Evolutionary conservation across 768 basidiomycete genomes (phyloP).

Genomic region (Amanita subjunquillea): DNA sequence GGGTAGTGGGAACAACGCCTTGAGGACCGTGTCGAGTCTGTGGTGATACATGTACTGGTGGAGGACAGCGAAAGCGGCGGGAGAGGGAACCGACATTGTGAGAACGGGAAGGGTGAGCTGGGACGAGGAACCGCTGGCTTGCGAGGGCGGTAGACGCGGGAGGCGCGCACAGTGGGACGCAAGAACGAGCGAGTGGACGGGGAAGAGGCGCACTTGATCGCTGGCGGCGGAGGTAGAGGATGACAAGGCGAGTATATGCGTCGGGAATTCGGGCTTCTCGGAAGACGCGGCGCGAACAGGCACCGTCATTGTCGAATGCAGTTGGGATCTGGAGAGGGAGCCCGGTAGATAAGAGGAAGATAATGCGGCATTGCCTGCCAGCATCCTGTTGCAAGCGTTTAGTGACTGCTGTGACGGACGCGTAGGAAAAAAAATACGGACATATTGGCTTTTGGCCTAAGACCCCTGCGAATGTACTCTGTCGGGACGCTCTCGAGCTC

Average conservation of each 20-base stretch:
- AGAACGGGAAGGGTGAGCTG: constrained; percentile 49
- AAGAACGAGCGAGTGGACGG: constrained; percentile 53
- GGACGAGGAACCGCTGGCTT: constrained; percentile 17
- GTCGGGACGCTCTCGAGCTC: constrained; percentile 53
- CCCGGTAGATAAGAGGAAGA: constrained; percentile 48
- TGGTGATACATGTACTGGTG: constrained; percentile 64
- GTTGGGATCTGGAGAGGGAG: constrained; percentile 54
- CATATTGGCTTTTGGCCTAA: constrained; percentile 36
- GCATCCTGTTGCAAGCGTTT: constrained; percentile 28
- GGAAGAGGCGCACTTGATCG: constrained; percentile 40
- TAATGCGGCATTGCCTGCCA: constrained; percentile 41
- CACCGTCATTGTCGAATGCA: constrained; percentile 49
- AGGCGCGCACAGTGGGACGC: constrained; percentile 51
- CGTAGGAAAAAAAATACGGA: constrained; percentile 17
- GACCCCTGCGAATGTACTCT: constrained; percentile 57
- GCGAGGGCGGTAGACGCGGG: constrained; percentile 35
- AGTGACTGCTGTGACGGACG: constrained; percentile 11
- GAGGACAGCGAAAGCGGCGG: constrained; percentile 55
- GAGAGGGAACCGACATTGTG: constrained; percentile 60
- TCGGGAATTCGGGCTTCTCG: constrained; percentile 30
- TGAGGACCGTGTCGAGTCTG: constrained; percentile 46
- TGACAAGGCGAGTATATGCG: constrained; percentile 47
- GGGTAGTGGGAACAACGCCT: constrained; percentile 51
- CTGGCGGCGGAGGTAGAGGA: constrained; percentile 32
- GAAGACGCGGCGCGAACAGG: constrained; percentile 22